Evolutionary conservation across 768 basidiomycete species (phyloP), one percentile per base, ranked within the genome.

Genomic region (Ramaria sp.): DNA sequence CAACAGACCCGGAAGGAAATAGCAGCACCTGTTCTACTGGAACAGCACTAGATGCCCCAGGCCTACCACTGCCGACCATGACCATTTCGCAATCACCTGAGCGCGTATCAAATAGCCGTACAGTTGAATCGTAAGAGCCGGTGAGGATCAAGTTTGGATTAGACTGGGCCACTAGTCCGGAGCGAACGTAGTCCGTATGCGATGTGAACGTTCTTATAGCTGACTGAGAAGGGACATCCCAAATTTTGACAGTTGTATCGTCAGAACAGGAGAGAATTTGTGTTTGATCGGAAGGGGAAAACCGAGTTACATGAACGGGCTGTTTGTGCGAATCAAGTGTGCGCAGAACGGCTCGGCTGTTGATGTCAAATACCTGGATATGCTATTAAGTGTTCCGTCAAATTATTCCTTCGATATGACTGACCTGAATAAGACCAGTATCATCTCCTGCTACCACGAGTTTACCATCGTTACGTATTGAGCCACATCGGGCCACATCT

Each of bases 121-220:
- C 81, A 3, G 94, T 94, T 2, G 85, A 80, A 66, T 99, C 96
- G 67, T 99, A 99, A 0, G 92, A 94, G 24, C 93, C 95, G 2
- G 94, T 92, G 54, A 99, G 75, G 55, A 98, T 64, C 52, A 97
- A 73, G 64, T 87, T 77, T 5, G 92, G 89, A 61, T 89, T 86
- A 20, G 83, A 78, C 10, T 85, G 75, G 22, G 89, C 87, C 48
- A 96, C 82, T 64, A 90, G 79, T 4, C 92, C 96, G 1, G 94
- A 81, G 41, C 95, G 92, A 59, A 99, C 91, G 65, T 99, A 99
- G 72, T 99, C 96, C 41, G 88, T 81, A 65, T 99, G 96, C 49
- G 82, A 78, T 24, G 76, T 71, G 63, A 99, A 92, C 18, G 90
- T 92, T 12, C 75, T 74, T 56, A 91, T 71, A 42, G 83, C 75